Conservation (phyloP, 495 filamentous ascomycete genomes). For the Astrothelium subdiscretum region DNA sequence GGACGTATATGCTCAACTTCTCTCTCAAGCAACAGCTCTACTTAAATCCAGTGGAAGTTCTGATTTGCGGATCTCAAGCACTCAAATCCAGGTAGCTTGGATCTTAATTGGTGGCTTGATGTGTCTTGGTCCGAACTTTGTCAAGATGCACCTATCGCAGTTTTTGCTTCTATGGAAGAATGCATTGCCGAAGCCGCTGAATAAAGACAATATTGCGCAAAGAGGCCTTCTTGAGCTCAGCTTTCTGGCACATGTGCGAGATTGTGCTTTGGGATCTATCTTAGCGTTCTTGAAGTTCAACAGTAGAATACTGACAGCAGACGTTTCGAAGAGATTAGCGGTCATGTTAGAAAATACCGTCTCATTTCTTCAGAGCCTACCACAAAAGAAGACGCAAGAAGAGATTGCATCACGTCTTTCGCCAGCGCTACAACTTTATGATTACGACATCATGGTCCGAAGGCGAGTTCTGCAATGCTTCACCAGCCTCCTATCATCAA, state of each 20-base stretch:
- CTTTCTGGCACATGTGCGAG: conserved; percentile 87
- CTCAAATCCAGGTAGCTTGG: conserved; percentile 96
- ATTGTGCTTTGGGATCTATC: conserved; percentile 87
- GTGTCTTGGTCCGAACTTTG: conserved; percentile 94
- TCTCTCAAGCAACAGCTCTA: conserved; percentile 81
- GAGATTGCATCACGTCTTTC: conserved; percentile 77
- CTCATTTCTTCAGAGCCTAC: conserved; percentile 71
- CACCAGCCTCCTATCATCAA: conserved; percentile 75
- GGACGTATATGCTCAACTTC: conserved; percentile 82
- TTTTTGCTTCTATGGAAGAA: conserved; percentile 97
- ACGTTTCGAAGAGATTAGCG: conserved; percentile 87
- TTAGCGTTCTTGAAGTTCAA: conserved; percentile 92
- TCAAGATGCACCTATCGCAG: conserved; percentile 96
- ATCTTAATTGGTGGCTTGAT: conserved; percentile 92
- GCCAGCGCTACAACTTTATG: conserved; percentile 78
- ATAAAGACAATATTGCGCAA: conserved; percentile 75
- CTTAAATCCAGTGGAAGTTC: conserved; percentile 88
- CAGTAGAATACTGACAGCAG: conserved; percentile 76
- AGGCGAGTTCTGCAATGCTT: conserved; percentile 91
- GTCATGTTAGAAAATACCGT: conserved; percentile 94
- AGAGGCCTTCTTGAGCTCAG: conserved; percentile 75
- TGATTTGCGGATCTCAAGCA: conserved; percentile 81
- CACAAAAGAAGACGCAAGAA: conserved; percentile 74
- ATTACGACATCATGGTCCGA: conserved; percentile 86
- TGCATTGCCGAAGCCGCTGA: conserved; percentile 83